Conservation (phyloP, 306 rosid species). For the Gastrolobium bilobum region DNA sequence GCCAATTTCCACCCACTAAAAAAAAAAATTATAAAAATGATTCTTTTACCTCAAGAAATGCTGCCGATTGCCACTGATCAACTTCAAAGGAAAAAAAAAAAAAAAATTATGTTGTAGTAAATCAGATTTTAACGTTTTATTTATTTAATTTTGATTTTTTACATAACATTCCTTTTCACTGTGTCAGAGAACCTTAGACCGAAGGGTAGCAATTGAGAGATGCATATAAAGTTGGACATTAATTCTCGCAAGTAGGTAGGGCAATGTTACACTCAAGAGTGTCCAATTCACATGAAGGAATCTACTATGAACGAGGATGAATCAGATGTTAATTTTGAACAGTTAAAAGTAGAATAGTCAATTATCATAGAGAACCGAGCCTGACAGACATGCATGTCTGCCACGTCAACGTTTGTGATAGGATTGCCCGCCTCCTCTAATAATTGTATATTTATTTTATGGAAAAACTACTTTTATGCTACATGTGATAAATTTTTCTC, state of each 20-base stretch:
- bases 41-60: neutral
- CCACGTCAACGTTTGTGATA: slow-evolving; percentile 46
- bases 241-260: neutral
- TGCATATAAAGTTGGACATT: neutral
- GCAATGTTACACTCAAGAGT: neutral
- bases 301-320: slow-evolving; percentile 50
- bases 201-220: neutral
- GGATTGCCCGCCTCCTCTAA: neutral
- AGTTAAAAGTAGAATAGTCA: slow-evolving; percentile 37
- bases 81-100: too few relatives aligned
- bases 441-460: neutral
- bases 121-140: neutral
- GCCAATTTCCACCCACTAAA: neutral
- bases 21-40: neutral
- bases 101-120: too few relatives aligned
- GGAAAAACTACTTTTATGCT: too few relatives aligned
- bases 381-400: slow-evolving; percentile 58
- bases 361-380: slow-evolving; percentile 53
- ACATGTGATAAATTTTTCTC: too few relatives aligned
- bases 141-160: neutral
- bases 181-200: slow-evolving; percentile 26
- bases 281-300: slow-evolving; percentile 44
- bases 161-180: neutral
- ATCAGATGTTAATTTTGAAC: slow-evolving; percentile 14
- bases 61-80: neutral